Base-by-base conservation (phyloP, 2,329 filamentous ascomycete species). In the Fusarium temperatum region DNA sequence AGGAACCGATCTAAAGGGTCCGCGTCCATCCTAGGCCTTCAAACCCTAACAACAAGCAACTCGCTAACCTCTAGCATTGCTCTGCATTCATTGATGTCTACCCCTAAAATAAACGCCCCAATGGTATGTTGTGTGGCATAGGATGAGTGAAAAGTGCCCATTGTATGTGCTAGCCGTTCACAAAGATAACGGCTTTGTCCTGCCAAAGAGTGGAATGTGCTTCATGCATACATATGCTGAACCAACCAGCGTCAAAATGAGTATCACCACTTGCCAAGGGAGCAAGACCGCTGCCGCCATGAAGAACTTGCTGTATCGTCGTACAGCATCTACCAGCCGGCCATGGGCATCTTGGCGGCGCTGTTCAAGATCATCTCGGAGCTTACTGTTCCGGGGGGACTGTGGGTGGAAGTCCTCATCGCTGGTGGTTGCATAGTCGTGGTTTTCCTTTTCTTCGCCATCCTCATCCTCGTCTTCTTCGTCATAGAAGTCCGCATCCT, bases 261-360 rank as follows among this genome's bases (percentile, higher is more conserved):
- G 60, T 30, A 78, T 77, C 57, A 85, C 80, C 64, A 87, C 78
- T 73, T 81, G 81, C 56, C 79, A 79, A 63, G 87, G 87, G 48
- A 89, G 83, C 72, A 89, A 81, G 68, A 88, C 85, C 57, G 84
- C 75, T 22, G 84, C 84, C 18, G 84, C 86, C 61, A 86, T 75
- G 35, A 85, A 66, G 53, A 81, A 78, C 72, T 84, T 80, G 72
- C 86, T 84, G 67, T 83, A 81, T 63, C 80, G 82, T 60, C 85
- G 86, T 67, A 87, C 75, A 59, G 76, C 79, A 45, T 83, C 83
- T 38, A 88, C 81, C 72, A 83, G 78, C 71, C 76, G 78, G 50
- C 85, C 81, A 55, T 80, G 81, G 45, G 79, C 79, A 56, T 82
- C 80, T 38, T 78, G 80, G 66, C 78, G 80, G 68, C 78, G 78